Evolutionary conservation across 2,329 filamentous ascomycete genomes (phyloP).

Genomic region (Monosporascus cannonballus): DNA sequence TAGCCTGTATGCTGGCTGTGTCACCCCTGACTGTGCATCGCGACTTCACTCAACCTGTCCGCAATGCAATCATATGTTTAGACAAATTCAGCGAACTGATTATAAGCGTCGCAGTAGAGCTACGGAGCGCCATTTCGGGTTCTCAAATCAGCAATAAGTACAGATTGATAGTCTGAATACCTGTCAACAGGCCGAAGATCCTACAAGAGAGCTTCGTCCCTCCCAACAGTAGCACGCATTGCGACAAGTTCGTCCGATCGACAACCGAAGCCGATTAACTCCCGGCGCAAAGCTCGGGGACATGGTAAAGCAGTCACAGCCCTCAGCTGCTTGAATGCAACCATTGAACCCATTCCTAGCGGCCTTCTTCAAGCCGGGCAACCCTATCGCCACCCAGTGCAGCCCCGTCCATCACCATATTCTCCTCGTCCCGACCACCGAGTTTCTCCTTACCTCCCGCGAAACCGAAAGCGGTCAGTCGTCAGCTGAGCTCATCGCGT

Average conservation of each 20-base stretch:
- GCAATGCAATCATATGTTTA: neutral
- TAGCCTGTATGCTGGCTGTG: neutral
- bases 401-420: conserved; percentile 86
- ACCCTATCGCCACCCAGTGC: conserved; percentile 86
- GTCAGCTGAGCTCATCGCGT: conserved; percentile 74
- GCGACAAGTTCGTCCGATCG: neutral
- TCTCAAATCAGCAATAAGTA: too few species aligned
- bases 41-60: neutral
- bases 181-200: too few species aligned
- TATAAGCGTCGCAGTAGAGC: too few species aligned
- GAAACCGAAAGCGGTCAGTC: conserved; percentile 77
- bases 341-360: conserved; percentile 97
- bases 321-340: conserved; percentile 70
- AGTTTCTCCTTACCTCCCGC: conserved; percentile 80
- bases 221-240: neutral
- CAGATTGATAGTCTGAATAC: too few species aligned
- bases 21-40: neutral
- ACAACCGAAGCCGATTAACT: conserved; percentile 1
- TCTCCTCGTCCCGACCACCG: conserved; percentile 87
- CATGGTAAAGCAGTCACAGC: conserved; percentile 13
- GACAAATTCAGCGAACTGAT: too few species aligned
- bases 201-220: too few species aligned
- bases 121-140: too few species aligned
- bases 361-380: conserved; percentile 84
- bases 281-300: conserved; percentile 14